Base-by-base conservation (phyloP, 306 rosid genomes). In the Prunus armeniaca region DNA sequence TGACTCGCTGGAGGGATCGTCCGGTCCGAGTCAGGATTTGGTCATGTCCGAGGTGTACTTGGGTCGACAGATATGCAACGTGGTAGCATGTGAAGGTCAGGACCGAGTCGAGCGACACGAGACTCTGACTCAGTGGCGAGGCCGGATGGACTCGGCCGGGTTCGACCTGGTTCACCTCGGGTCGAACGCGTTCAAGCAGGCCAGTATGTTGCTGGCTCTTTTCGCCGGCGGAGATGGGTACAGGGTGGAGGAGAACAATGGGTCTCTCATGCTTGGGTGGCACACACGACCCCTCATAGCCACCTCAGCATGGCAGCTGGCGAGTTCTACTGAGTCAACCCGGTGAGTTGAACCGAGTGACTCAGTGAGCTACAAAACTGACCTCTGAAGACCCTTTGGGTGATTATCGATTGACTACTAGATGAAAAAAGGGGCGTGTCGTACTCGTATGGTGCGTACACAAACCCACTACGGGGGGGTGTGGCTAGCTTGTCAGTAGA, bases 31-130 rank as follows among this genome's bases (percentile, higher is more conserved):
- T 32, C 82, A 86, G 67, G 93, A 91, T 12, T 56, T 84, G 66
- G 2, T 87, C n/a, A 86, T 89, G 93, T 88, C 97, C 47, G 97
- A 91, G 87, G 15, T 87, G 25, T 93, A 91, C 49, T 27, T 93
- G 3, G 96, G 96, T 46, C 83, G 81, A 13, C 96, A 93, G 72
- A 89, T 93, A 55, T 87, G 88, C 78, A 91, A 93, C 88, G 91
- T 93, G 83, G 97, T 93, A 78, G 93, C 93, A 3, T 89, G 79
- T 32, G 97, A 93, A 65, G 96, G 93, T 0, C 9, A 76, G 46
- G 93, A 89, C 69, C 89, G 98, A 43, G 92, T 91, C 0, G 98
- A 93, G 82, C 78, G 98, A 17, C 98, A 91, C 73, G 98, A 93
- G 86, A 83, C 86, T 10, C 19, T 89, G 82, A 47, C 19, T 41